phyloP scores from a whole-genome alignment of 345 rosid genomes.

The Bruguiera gymnorhiza region DNA sequence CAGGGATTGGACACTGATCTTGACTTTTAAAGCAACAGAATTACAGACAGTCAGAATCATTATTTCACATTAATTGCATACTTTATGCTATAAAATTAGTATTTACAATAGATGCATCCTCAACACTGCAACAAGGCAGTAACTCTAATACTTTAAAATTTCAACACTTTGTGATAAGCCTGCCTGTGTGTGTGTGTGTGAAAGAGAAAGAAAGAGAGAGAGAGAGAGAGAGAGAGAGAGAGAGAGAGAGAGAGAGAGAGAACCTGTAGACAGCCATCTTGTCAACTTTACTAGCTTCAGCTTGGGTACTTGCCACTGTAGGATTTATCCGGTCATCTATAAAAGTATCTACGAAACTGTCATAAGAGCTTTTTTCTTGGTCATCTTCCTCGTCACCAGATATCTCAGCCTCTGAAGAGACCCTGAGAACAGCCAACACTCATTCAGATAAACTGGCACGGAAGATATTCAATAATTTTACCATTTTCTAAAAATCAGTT shows the following conservation, averaged over 20 bases:
- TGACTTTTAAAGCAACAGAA: too few species aligned
- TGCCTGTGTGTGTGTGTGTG: background rate
- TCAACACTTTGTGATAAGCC: background rate
- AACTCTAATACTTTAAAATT: too few species aligned
- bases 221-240: background rate
- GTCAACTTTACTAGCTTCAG: conserved; percentile 58
- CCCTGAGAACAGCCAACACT: conserved; percentile 37
- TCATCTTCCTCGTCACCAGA: conserved; percentile 64
- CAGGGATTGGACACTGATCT: background rate
- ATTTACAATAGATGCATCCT: too few species aligned
- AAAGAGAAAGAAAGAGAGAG: background rate
- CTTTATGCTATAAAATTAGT: too few species aligned
- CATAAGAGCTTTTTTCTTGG: conserved; percentile 43
- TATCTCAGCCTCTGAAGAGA: conserved; percentile 67
- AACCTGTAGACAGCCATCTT: conserved; percentile 95
- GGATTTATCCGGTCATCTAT: conserved; percentile 74
- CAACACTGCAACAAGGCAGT: too few species aligned
- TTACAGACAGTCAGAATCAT: too few species aligned
- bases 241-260: conserved; percentile 17
- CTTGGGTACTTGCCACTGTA: conserved; percentile 48
- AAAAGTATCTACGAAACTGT: conserved; percentile 51
- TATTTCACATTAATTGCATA: too few species aligned
- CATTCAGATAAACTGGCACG: conserved; percentile 10
- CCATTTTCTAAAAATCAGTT: too few species aligned
- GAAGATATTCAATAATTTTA: background rate